Evolutionary conservation across 2,329 filamentous ascomycete genomes (phyloP), one percentile per base, ranked within the genome.

Genomic region (Dactylellina haptotyla): DNA sequence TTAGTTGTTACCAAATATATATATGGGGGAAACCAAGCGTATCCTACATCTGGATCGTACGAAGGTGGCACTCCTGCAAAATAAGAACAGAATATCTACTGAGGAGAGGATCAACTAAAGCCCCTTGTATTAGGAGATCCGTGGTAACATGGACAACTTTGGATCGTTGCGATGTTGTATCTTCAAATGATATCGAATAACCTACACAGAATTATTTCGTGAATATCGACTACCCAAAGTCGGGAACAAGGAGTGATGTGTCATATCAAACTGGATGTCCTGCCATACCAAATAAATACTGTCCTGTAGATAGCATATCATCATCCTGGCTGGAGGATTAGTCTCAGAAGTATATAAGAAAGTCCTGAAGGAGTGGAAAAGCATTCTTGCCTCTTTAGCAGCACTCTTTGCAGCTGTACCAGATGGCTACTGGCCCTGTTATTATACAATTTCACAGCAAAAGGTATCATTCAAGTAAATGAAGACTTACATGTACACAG

Each of bases 21-120:
- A 8, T n/a, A 39, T 10, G 18, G 16, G 4, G 12, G 6, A 10
- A n/a, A 20, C 25, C 9, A 26, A 2, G 6, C 16, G 10, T 43
- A 41, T 23, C 32, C 26, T 53, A 65, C 67, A 61, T 61, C 61
- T 65, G 30, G 70, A 98, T 86, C 53, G 93, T 97, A 61, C 95
- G 86, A 81, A 98, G 94, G 79, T 99, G 95, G 4, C 94, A 95
- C 82, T 98, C 94, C 79, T 99, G 95, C 5, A 99, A 90, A 92
- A 99, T 97, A 77, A 99, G 92, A 46, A 97, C 90, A 0, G 93
- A 96, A 80, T 99, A 99, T 9, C 92, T 87, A 18, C 91, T 95
- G 34, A 99, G 82, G 2, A 98, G 82, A 10, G 95, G 95, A 80
- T 99, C 95, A 2, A 97, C 91, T 3, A 99, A 85, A 26, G 94